Conservation (phyloP, 305 asterid genomes). For the Andrographis paniculata region DNA sequence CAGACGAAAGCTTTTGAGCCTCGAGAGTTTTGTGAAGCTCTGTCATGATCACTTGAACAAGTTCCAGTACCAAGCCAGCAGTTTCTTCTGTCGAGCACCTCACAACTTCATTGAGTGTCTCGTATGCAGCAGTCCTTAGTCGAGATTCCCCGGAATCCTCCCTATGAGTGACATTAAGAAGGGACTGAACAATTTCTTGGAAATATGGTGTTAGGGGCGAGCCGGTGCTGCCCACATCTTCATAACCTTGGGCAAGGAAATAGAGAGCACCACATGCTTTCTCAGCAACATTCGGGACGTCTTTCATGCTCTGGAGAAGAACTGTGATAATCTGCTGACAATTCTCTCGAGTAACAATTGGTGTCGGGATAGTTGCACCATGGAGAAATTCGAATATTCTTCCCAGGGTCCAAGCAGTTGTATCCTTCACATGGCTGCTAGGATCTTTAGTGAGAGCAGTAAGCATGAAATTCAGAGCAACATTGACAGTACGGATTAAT, state of each 20-base stretch:
- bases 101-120: slow-evolving; percentile 88
- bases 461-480: slow-evolving; percentile 75
- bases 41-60: slow-evolving; percentile 71
- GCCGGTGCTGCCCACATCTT: slow-evolving; percentile 49
- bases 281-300: slow-evolving; percentile 84
- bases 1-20: slow-evolving; percentile 67
- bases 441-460: slow-evolving; percentile 68
- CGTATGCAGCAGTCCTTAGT: slow-evolving; percentile 82
- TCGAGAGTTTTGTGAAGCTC: slow-evolving; percentile 80
- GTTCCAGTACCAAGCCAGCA: slow-evolving; percentile 62
- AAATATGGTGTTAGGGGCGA: slow-evolving; percentile 76
- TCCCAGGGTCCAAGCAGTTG: slow-evolving; percentile 96
- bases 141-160: slow-evolving; percentile 84
- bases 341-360: slow-evolving; percentile 63
- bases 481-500: slow-evolving; percentile 66
- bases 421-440: slow-evolving; percentile 87
- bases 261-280: slow-evolving; percentile 92
- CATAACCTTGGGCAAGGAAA: slow-evolving; percentile 83
- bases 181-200: slow-evolving; percentile 72
- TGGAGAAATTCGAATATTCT: slow-evolving; percentile 90
- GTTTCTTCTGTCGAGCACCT: slow-evolving; percentile 82
- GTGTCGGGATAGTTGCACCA: slow-evolving; percentile 54
- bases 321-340: slow-evolving; percentile 68
- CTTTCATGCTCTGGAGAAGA: slow-evolving; percentile 81
- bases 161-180: slow-evolving; percentile 64